Base-by-base conservation (phyloP, 768 basidiomycete genomes). In the Suillus subluteus region DNA sequence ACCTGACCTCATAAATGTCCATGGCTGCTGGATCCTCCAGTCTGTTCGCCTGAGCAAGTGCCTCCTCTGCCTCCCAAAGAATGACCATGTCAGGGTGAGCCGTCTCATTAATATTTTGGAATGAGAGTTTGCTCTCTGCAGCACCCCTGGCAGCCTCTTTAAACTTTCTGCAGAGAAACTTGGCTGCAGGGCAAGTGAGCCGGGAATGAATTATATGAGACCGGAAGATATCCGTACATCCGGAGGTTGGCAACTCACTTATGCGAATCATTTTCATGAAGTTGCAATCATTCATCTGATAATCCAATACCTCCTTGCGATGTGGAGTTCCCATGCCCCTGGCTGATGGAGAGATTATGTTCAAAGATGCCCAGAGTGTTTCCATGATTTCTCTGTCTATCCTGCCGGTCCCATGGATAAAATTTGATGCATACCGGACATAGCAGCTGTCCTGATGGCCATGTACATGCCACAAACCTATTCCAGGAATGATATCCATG, bases 231-330 rank as follows among this genome's bases (percentile, higher is more conserved):
- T 38, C 8, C 9, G 4, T 38, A 38, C 9, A 38, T 4, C 52
- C 15, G 52, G 26, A 30, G 23, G 52, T 7, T 0, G 26, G 15
- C 7, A 21, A 35, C 65, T 66, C 6, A 66, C 65, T 37, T 23
- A 74, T 73, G 1, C 46, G 43, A 5, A 72, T 43, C 54, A 70
- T 41, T 61, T 78, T 78, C 58, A 72, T 74, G 15, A 66, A 71
- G 66, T 76, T 76, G 11, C 66, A 68, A 52, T 74, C 72, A 21
- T 58, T 63, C 61, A 71, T 72, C 41, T 74, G 73, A 62, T 72
- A 70, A 58, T 75, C 72, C 4, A 74, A 55, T 2, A 69, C 64
- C 55, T 76, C 72, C 6, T 64, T 5, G 8, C n/a, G 15, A 61
- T 66, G 65, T 0, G 46, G 56, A 3, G 43, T n/a, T 41, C 46